These are phyloP conservation scores for Petunia hybrid DNA, from an alignment of 305 asterid species.

Conservation along the genomic window DNA sequence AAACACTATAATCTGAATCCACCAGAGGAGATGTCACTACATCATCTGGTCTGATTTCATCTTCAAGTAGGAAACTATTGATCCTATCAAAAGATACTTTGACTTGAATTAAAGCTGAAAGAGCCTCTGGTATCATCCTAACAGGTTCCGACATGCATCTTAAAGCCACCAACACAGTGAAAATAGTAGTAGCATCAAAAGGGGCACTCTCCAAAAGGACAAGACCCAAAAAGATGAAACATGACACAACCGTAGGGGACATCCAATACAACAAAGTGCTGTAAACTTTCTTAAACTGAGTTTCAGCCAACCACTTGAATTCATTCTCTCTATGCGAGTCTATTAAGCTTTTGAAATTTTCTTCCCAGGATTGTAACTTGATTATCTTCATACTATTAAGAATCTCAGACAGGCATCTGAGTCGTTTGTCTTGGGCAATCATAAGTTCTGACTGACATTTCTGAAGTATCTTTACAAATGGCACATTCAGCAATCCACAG, in stretches of 20 bases:
- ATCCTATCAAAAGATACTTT: slow-evolving; percentile 74
- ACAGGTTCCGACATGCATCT: slow-evolving; percentile 73
- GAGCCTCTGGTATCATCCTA: slow-evolving; percentile 67
- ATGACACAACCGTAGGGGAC: slow-evolving; percentile 72
- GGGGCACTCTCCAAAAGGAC: slow-evolving; percentile 58
- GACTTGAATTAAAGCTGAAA: slow-evolving; percentile 64
- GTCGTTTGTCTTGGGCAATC: slow-evolving; percentile 69
- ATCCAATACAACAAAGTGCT: slow-evolving; percentile 63
- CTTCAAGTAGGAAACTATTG: slow-evolving; percentile 61
- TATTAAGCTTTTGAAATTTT: slow-evolving; percentile 60
- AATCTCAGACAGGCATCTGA: slow-evolving; percentile 68
- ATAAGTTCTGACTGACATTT: slow-evolving; percentile 74
- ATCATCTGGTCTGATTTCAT: slow-evolving; percentile 57
- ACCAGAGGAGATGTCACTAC: background rate
- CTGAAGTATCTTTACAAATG: slow-evolving; percentile 66
- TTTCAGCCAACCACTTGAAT: slow-evolving; percentile 65
- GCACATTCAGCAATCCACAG: slow-evolving; percentile 64
- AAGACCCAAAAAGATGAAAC: slow-evolving; percentile 66
- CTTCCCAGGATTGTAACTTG: slow-evolving; percentile 82
- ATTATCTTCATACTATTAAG: slow-evolving; percentile 80
- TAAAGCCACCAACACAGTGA: slow-evolving; percentile 73
- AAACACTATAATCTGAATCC: slow-evolving; percentile 37
- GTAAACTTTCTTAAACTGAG: slow-evolving; percentile 52
- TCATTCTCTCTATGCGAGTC: slow-evolving; percentile 58
- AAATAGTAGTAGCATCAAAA: slow-evolving; percentile 65